Base-by-base conservation (phyloP, 2,329 filamentous ascomycete genomes). In the Colletotrichum viniferum region DNA sequence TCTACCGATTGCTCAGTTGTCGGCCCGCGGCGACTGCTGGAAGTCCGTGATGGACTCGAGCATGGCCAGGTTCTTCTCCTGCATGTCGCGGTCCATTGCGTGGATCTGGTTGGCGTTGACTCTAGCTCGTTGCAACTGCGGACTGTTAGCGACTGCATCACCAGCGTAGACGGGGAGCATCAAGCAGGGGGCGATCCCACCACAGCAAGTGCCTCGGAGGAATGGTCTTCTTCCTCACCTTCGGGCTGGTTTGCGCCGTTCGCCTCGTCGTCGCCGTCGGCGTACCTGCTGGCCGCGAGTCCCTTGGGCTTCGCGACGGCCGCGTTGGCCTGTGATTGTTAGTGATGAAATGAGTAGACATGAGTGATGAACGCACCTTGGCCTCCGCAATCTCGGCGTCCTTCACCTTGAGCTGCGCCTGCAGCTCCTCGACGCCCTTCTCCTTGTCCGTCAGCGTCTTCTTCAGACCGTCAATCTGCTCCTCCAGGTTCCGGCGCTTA, bases 131-230 rank as follows among this genome's bases (percentile, higher is more conserved):
- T 79, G 78, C 21, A 80, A 74, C 79, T 80, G 71, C 21, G 16
- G 16, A 38, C 2, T 14, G 77, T 81, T 79, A 83, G 80, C 74
- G 36, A 56, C 10, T 24, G 24, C 14, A 73, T 76, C 65, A 70
- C 58, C 52, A 67, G 38, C 26, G n/a, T 78, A 75, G 79, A 78
- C 80, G 78, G 82, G 80, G 82, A 82, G 80, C 81, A 83, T 83
- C 83, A 86, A 85, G 82, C 84, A 86, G 87, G 87, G 85, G 87
- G 85, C 83, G 84, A 81, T 87, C 92, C 88, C 90, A 93, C 92
- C 91, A 90, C 91, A 86, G 91, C 91, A 85, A 93, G 87, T 84
- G 91, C 92, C 82, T 88, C 87, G 82, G 91, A 93, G 84, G 91
- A 91, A 86, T 90, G 86, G 82, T 93, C 91, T 80, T 90, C 88